Conservation (phyloP, 2,329 filamentous ascomycete genomes). For the Alternaria arborescens region DNA sequence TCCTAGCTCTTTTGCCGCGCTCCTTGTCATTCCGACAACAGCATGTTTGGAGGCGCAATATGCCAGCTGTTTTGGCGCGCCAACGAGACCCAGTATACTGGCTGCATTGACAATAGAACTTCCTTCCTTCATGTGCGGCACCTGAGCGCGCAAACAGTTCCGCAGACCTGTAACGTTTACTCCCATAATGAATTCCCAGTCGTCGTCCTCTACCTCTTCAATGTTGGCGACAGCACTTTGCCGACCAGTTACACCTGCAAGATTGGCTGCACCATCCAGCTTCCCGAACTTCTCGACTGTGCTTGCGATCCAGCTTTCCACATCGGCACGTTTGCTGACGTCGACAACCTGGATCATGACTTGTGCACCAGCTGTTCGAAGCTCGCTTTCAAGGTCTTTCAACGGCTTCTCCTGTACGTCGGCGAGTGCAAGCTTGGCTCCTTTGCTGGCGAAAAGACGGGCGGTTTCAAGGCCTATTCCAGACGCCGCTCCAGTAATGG, state of each 20-base stretch:
- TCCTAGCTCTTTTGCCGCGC: conserved; percentile 53
- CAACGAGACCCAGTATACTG: conserved; percentile 62
- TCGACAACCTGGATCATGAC: conserved; percentile 57
- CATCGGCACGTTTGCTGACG: conserved; percentile 57
- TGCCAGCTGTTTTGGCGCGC: conserved; percentile 47
- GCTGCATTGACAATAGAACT: conserved; percentile 56
- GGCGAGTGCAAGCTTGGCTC: conserved; percentile 44
- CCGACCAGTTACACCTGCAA: conserved; percentile 55
- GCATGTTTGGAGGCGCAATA: conserved; percentile 54
- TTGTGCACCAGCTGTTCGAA: conserved; percentile 24
- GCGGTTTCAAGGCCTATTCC: conserved; percentile 44
- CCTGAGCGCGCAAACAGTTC: conserved; percentile 51
- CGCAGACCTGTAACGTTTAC: conserved; percentile 53
- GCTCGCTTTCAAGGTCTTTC: conserved; percentile 30
- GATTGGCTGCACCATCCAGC: conserved; percentile 52
- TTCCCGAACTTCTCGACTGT: conserved; percentile 60
- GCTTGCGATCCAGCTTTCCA: conserved; percentile 61
- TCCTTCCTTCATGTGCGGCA: conserved; percentile 52
- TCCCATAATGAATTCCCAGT: conserved; percentile 52
- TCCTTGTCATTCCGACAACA: conserved; percentile 52
- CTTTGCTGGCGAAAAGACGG: conserved; percentile 36
- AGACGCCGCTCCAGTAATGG: conserved; percentile 44
- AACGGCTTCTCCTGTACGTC: conserved; percentile 42
- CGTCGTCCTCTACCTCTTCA: conserved; percentile 47
- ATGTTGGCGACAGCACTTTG: conserved; percentile 31